phyloP scores from a whole-genome alignment of 23 red algal species.

The Cyanidioschyzon merolae region DNA sequence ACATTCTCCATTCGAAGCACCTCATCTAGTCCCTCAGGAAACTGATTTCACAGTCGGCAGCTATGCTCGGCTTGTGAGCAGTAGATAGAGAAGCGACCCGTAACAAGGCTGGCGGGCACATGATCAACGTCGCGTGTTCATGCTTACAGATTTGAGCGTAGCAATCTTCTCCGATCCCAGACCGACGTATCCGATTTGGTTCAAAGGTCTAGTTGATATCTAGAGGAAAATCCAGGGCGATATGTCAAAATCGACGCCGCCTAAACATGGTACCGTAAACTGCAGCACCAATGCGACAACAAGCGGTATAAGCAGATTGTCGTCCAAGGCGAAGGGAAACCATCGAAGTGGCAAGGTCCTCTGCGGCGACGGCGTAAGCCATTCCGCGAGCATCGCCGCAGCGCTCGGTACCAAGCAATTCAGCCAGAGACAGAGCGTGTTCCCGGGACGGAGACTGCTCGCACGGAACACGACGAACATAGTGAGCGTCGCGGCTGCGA shows the following conservation, averaged over 20 bases:
- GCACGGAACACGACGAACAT: not conserved
- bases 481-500: not conserved
- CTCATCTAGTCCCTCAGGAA: too few species aligned
- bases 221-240: not conserved
- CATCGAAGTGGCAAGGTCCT: not conserved
- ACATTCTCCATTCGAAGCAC: too few species aligned
- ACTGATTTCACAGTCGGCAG: too few species aligned
- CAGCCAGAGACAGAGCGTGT: not conserved
- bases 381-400: not conserved
- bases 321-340: conserved; percentile 13
- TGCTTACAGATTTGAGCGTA: too few species aligned
- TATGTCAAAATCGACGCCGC: not conserved
- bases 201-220: too few species aligned
- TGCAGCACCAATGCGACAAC: not conserved
- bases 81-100: too few species aligned
- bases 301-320: not conserved
- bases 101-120: too few species aligned
- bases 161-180: too few species aligned
- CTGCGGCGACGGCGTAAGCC: not conserved
- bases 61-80: too few species aligned
- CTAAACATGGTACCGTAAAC: not conserved
- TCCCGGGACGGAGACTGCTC: not conserved
- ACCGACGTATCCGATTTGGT: too few species aligned
- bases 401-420: not conserved
- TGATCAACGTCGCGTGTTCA: too few species aligned